Base-by-base conservation (phyloP, 495 filamentous ascomycete genomes). In the Neurospora sp. region DNA sequence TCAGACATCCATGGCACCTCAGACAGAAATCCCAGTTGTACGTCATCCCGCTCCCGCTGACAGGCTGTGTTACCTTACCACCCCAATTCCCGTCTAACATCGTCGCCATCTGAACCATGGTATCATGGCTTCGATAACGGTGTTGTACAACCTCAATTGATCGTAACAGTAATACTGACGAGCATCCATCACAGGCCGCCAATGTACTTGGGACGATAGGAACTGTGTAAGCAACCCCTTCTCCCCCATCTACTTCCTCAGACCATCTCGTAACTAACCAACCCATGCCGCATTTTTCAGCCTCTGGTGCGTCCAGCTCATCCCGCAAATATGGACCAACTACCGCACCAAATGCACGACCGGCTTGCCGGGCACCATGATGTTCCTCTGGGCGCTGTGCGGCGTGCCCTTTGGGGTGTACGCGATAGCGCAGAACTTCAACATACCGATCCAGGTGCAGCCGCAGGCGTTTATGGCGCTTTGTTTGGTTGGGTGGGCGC, bases 391-490 rank as follows among this genome's bases (percentile, higher is more conserved):
- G 91, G 89, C 89, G 31, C 77, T 86, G 39, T 91, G 90, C 73
- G 85, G 82, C 69, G 79, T 84, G 11, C 84, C 86, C 0, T 83
- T 86, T 53, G 83, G 82, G 20, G 78, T 79, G 11, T 86, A 85
- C 48, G 78, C 82, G 12, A 74, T 84, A 12, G 77, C 79, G 14
- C 82, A 93, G 84, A 83, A 90, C 73, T 92, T 94, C 81, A 94
- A 93, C 78, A 85, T 92, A 44, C 90, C 91, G 0, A 79, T 94
- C 16, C 91, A 93, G 72, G 84, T 93, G 10, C 92, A 94, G 80
- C 90, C 92, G 8, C 91, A 93, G 76, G 82, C 87, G 4, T 93
- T 94, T 74, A 86, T 88, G 73, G 79, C 82, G 14, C 85, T 93
- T 18, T 88, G 89, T 35, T 80, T 93, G 3, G 80, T 93, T 9